phyloP scores from a whole-genome alignment of 2,329 filamentous ascomycete genomes.

The Dendryphion nanum region DNA sequence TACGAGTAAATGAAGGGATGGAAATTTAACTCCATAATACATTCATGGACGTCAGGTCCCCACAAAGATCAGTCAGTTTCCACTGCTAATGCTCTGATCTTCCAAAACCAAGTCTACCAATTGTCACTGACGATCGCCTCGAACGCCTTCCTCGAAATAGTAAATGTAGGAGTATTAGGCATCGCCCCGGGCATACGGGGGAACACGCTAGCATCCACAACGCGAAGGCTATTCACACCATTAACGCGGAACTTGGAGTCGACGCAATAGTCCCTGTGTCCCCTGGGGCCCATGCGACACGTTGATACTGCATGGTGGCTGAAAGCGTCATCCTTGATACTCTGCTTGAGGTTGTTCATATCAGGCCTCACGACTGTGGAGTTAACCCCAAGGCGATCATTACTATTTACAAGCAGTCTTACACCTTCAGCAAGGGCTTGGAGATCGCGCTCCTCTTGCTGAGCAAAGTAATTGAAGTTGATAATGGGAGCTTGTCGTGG shows the following conservation, averaged over 20 bases:
- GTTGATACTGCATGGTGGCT: conserved; percentile 11
- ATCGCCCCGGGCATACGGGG: too few relatives aligned
- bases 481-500: not conserved
- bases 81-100: too few relatives aligned
- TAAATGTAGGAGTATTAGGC: too few relatives aligned
- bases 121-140: too few relatives aligned
- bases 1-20: too few relatives aligned
- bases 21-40: too few relatives aligned
- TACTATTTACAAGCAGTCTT: conserved; percentile 4
- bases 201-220: conserved; percentile 61
- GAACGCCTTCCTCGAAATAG: too few relatives aligned
- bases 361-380: conserved; percentile 6
- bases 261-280: conserved; percentile 5
- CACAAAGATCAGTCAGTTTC: too few relatives aligned
- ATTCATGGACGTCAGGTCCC: too few relatives aligned
- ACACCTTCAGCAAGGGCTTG: conserved; percentile 9
- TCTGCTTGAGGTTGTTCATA: conserved; percentile 9
- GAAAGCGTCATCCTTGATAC: conserved; percentile 10
- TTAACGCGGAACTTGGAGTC: conserved; percentile 13
- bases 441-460: not conserved
- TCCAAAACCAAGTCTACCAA: too few relatives aligned
- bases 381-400: conserved; percentile 1
- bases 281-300: conserved; percentile 11
- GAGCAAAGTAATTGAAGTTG: conserved; percentile 1
- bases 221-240: conserved; percentile 49